These are phyloP conservation scores for Sclerotinia trifoliorum DNA, from an alignment of 2,329 filamentous ascomycete species.

Conservation along the genomic window DNA sequence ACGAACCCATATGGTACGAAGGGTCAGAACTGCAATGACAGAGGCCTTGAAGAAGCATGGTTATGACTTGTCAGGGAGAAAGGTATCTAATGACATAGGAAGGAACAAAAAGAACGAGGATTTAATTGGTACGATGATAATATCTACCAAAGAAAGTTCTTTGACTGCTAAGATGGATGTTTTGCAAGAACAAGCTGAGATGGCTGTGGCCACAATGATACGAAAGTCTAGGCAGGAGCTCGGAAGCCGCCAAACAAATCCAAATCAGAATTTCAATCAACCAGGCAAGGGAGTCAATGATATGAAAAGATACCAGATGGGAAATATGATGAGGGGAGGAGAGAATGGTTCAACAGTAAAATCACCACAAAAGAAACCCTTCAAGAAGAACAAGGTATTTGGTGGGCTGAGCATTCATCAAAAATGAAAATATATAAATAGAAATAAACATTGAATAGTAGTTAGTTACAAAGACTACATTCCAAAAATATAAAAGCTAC, in stretches of 20 bases:
- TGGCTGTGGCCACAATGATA: slow-evolving; percentile 22
- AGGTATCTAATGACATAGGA: slow-evolving; percentile 20
- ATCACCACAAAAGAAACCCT: neutral
- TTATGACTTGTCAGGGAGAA: slow-evolving; percentile 41
- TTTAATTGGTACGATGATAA: slow-evolving; percentile 42
- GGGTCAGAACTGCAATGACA: slow-evolving; percentile 46
- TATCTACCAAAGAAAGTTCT: slow-evolving; percentile 34
- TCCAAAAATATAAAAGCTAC: neutral
- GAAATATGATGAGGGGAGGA: neutral
- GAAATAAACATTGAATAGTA: too few relatives aligned
- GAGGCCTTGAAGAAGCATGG: slow-evolving; percentile 48
- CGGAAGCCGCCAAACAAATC: neutral
- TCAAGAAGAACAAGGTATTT: neutral
- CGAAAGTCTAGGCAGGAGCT: neutral
- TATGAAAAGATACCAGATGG: neutral
- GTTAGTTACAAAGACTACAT: neutral
- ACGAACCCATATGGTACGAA: slow-evolving; percentile 47
- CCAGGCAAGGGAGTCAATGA: neutral
- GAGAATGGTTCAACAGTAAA: neutral
- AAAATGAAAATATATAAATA: neutral
- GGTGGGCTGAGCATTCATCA: neutral
- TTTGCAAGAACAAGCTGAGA: slow-evolving; percentile 36
- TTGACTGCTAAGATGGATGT: slow-evolving; percentile 32
- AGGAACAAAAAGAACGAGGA: slow-evolving; percentile 35
- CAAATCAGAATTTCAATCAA: neutral